These are phyloP conservation scores for Schizosaccharomyces octosporus DNA, from an alignment of 805 yeast species.

Conservation along the genomic window DNA sequence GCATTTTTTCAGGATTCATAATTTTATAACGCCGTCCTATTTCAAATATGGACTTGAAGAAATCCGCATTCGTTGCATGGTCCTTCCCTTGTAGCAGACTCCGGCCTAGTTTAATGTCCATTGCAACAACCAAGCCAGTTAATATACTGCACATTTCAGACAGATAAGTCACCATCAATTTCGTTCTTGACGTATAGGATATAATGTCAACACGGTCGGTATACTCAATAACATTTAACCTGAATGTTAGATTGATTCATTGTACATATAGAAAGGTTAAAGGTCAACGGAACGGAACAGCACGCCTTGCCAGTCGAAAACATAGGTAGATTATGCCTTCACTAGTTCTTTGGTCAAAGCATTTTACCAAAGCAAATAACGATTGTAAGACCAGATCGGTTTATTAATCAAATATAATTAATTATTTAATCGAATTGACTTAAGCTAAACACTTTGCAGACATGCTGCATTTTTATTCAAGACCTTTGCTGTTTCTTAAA, in stretches of 20 bases:
- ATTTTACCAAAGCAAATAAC: too few species aligned
- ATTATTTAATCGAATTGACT: too few species aligned
- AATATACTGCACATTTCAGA: slow-evolving; percentile 56
- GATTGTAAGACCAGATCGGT: too few species aligned
- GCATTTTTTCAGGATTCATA: slow-evolving; percentile 64
- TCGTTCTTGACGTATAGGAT: slow-evolving; percentile 40
- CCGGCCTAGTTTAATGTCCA: slow-evolving; percentile 47
- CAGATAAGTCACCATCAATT: slow-evolving; percentile 45
- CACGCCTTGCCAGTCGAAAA: too few species aligned
- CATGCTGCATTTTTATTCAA: too few species aligned
- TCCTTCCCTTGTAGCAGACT: slow-evolving; percentile 38
- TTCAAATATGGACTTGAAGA: slow-evolving; percentile 51
- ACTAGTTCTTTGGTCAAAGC: too few species aligned
- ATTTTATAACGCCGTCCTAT: slow-evolving; percentile 60
- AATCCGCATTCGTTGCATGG: slow-evolving; percentile 42
- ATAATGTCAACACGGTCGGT: slow-evolving; percentile 50
- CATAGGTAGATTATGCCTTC: too few species aligned
- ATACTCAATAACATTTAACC: slow-evolving; percentile 47
- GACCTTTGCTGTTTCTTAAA: neutral
- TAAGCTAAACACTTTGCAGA: too few species aligned
- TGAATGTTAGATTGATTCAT: neutral
- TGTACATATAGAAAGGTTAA: too few species aligned
- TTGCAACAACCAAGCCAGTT: slow-evolving; percentile 57
- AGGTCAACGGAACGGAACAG: too few species aligned
- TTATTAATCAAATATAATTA: too few species aligned